A percentile compares a stretch with the other conserved stretches of the same genome.
phyloP scores from a whole-genome alignment of 495 filamentous ascomycete genomes.

The Hypoxylon crocopeplum region DNA sequence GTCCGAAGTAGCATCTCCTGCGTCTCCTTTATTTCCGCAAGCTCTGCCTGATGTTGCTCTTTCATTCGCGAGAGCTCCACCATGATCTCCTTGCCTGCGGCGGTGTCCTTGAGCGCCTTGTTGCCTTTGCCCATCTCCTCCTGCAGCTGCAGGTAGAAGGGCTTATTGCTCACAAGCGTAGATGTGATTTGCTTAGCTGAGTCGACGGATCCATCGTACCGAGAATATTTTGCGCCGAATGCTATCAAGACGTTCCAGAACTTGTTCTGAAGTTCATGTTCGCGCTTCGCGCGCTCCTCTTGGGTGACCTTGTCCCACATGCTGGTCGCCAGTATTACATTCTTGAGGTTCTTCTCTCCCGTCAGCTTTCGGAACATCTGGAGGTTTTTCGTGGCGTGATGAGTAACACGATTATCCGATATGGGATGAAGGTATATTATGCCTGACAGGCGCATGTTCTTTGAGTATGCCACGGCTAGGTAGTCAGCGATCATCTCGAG shows the following conservation, averaged over 20 bases:
- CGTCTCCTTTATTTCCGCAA: constrained; percentile 34
- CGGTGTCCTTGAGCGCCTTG: constrained; percentile 43
- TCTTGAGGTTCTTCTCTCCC: constrained; percentile 46
- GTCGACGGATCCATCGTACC: constrained; percentile 34
- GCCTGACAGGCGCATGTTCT: constrained; percentile 34
- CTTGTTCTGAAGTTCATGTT: constrained; percentile 45
- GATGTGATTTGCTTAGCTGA: constrained; percentile 41
- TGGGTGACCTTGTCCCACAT: constrained; percentile 49
- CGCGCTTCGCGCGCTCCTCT: constrained; percentile 40
- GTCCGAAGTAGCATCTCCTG: constrained; percentile 32
- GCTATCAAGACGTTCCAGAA: constrained; percentile 51
- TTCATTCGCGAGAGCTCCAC: constrained; percentile 35
- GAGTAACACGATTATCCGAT: constrained; percentile 46
- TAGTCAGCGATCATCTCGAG: constrained; percentile 47
- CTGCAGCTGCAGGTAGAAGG: constrained; percentile 46
- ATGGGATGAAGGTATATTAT: constrained; percentile 59
- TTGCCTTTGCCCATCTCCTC: constrained; percentile 46
- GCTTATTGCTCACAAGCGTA: constrained; percentile 27
- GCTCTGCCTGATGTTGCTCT: constrained; percentile 36
- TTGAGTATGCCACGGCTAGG: constrained; percentile 33
- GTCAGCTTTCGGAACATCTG: constrained; percentile 55
- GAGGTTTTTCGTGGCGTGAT: constrained; percentile 51
- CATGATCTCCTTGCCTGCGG: constrained; percentile 44
- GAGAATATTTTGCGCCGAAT: constrained; percentile 34
- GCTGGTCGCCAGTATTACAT: constrained; percentile 53